These are phyloP conservation scores for Salvia sclarea DNA, from an alignment of 305 asterid species.

Conservation along the genomic window DNA sequence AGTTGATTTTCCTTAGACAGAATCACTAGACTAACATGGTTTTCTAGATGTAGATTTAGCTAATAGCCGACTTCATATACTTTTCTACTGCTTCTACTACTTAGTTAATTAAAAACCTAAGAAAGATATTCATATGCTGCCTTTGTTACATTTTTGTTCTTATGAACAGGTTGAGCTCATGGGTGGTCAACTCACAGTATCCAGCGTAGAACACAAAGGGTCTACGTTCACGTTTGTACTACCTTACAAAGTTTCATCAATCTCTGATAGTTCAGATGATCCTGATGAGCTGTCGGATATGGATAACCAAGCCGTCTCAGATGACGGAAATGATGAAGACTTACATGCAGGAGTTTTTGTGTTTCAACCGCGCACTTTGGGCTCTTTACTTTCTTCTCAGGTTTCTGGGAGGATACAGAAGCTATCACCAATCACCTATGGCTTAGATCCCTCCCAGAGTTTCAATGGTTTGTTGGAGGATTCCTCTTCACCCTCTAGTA, in stretches of 20 bases:
- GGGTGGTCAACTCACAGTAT: slow-evolving; percentile 86
- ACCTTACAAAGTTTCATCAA: slow-evolving; percentile 67
- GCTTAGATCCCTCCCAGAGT: slow-evolving; percentile 31
- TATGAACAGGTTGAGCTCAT: slow-evolving; percentile 82
- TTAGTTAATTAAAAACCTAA: not conserved
- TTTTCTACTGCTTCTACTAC: not conserved
- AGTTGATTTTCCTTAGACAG: not conserved
- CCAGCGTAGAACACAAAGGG: slow-evolving; percentile 69
- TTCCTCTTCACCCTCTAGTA: slow-evolving; percentile 44
- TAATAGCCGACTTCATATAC: not conserved
- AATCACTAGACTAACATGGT: not conserved
- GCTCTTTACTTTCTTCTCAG: slow-evolving; percentile 64
- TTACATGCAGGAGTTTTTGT: slow-evolving; percentile 56
- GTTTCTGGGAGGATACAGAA: slow-evolving; percentile 51
- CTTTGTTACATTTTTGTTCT: not conserved
- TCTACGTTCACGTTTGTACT: slow-evolving; percentile 81
- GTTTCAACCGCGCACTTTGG: slow-evolving; percentile 76
- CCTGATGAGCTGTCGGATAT: slow-evolving; percentile 68
- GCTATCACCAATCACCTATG: slow-evolving; percentile 39
- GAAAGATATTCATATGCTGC: not conserved
- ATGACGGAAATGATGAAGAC: slow-evolving; percentile 64
- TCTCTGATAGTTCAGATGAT: slow-evolving; percentile 65
- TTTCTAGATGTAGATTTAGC: not conserved
- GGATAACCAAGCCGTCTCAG: slow-evolving; percentile 44
- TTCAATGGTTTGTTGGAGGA: slow-evolving; percentile 45